Conservation (phyloP, 345 rosid species). For the Syzygium aromaticum region DNA sequence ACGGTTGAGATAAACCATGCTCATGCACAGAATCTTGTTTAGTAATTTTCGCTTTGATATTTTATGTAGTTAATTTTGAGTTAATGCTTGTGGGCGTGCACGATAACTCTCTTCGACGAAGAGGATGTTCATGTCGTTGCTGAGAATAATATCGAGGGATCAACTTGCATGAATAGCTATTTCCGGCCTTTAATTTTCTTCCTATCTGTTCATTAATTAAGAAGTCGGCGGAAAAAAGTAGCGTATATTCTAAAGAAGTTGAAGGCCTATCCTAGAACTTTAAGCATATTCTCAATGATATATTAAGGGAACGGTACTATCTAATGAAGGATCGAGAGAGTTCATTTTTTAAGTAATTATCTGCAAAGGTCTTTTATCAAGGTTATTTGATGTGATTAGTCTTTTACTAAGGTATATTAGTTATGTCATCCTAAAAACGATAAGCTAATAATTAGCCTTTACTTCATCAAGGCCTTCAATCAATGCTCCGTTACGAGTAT, state of each 20-base stretch:
- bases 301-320: neutral
- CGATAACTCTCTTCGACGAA: neutral
- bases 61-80: neutral
- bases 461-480: neutral
- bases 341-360: neutral
- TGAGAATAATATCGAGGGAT: neutral
- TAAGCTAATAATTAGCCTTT: neutral
- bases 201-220: neutral
- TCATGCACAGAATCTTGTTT: neutral
- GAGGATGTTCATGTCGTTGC: neutral
- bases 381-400: neutral
- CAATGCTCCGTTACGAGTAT: neutral
- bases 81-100: neutral
- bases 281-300: neutral
- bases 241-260: neutral
- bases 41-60: neutral
- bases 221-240: neutral
- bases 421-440: neutral
- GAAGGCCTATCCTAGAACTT: neutral
- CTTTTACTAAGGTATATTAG: neutral
- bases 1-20: slow-evolving; percentile 1
- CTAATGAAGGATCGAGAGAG: neutral
- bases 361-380: neutral
- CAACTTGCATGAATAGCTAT: neutral
- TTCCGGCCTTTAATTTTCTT: neutral